Percentiles rank a stretch among this genome's conserved stretches.
Evolutionary conservation across 1,139 yeast genomes (phyloP).

Genomic region (Nakaseomyces kungkrabaensis): DNA sequence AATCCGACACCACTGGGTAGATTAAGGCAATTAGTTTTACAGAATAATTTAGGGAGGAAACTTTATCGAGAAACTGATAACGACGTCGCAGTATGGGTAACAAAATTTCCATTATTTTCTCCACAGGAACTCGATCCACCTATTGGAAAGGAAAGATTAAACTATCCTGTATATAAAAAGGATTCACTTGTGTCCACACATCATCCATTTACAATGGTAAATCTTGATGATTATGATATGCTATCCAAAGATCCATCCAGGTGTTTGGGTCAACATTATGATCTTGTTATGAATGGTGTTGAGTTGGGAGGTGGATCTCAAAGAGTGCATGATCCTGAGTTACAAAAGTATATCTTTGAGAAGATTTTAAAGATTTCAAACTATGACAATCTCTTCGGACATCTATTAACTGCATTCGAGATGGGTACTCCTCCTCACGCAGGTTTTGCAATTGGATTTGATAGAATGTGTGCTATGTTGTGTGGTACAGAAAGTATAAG

Average conservation of each 20-base stretch:
- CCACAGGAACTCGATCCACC: conserved; percentile 42
- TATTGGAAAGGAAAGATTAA: conserved; percentile 15
- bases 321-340: conserved; percentile 76
- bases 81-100: conserved; percentile 72
- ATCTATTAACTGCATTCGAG: conserved; percentile 65
- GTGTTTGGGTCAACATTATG: conserved; percentile 90
- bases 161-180: conserved; percentile 54
- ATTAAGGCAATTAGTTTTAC: conserved; percentile 64
- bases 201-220: conserved; percentile 94
- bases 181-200: conserved; percentile 60
- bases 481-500: conserved; percentile 65
- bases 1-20: conserved; percentile 94
- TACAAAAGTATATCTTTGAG: conserved; percentile 63
- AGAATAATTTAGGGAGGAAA: conserved; percentile 32
- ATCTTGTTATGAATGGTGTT: conserved; percentile 84
- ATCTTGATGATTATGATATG: conserved; percentile 51
- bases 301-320: conserved; percentile 97
- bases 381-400: conserved; percentile 69
- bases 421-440: conserved; percentile 99
- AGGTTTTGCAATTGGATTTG: conserved; percentile 92
- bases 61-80: conserved; percentile 17
- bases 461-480: conserved; percentile 84
- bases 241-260: conserved; percentile 47
- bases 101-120: conserved; percentile 80
- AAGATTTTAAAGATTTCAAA: conserved; percentile 46